A percentile compares a stretch with the other conserved stretches of the same genome.
Evolutionary conservation across 2,329 filamentous ascomycete species (phyloP).

Genomic region (Cercospora citrullina): DNA sequence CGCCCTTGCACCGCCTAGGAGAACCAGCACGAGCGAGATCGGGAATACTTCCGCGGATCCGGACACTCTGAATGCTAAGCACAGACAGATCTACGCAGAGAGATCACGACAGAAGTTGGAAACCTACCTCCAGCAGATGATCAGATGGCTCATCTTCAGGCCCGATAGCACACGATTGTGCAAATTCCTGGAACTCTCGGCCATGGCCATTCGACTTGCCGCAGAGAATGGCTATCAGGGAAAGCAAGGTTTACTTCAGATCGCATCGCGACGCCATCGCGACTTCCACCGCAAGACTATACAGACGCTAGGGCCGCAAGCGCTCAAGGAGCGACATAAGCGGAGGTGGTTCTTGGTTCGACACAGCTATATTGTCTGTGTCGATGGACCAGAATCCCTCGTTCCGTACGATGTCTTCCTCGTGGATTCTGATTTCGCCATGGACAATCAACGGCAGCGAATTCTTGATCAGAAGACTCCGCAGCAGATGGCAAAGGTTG

Average conservation of each 20-base stretch:
- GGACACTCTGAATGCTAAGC: conserved; percentile 31
- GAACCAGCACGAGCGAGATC: conserved; percentile 52
- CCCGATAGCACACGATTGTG: conserved; percentile 94
- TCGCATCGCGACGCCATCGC: conserved; percentile 75
- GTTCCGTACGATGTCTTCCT: conserved; percentile 98
- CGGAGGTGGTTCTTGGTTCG: conserved; percentile 98
- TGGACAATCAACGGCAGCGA: conserved; percentile 67
- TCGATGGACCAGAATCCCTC: conserved; percentile 98
- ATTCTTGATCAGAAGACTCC: conserved; percentile 56
- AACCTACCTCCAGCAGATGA: conserved; percentile 88
- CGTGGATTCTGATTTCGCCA: conserved; percentile 83
- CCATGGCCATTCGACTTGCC: conserved; percentile 86
- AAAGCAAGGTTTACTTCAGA: conserved; percentile 91
- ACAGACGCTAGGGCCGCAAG: conserved; percentile 53
- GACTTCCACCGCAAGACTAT: conserved; percentile 35
- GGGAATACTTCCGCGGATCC: conserved; percentile 44
- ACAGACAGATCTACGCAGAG: conserved; percentile 66
- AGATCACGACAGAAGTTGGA: conserved; percentile 83
- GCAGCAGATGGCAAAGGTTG: conserved; percentile 64
- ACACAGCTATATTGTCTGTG: conserved; percentile 95
- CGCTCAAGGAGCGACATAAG: conserved; percentile 78
- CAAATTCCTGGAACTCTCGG: conserved; percentile 92
- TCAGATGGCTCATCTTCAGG: conserved; percentile 94
- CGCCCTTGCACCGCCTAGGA: conserved; percentile 57
- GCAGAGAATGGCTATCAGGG: conserved; percentile 96